Evolutionary conservation across 331 rosid genomes (phyloP).

Genomic region (Pyracantha coccinea): DNA sequence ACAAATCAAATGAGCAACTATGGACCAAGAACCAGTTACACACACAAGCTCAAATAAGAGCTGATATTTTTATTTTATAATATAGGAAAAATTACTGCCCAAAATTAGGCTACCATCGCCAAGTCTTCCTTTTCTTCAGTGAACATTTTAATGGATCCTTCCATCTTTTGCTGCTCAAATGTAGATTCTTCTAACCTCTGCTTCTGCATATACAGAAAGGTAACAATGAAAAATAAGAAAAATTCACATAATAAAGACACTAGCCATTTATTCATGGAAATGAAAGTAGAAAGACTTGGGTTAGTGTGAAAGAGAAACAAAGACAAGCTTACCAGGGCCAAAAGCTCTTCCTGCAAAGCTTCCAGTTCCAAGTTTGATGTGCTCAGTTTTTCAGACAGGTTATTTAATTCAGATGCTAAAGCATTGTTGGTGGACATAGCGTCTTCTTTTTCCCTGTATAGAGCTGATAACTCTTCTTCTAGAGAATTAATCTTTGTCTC

Average conservation of each 20-base stretch:
- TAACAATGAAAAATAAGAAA: conserved; percentile 1
- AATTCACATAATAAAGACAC: neutral
- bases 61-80: neutral
- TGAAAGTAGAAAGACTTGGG: neutral
- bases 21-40: conserved; percentile 9
- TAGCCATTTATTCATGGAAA: neutral
- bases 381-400: conserved; percentile 44
- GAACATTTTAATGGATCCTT: conserved; percentile 44
- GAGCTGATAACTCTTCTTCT: conserved; percentile 46
- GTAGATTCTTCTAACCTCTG: conserved; percentile 56
- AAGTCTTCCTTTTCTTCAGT: conserved; percentile 79
- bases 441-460: conserved; percentile 51
- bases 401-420: conserved; percentile 52
- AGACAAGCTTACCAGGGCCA: conserved; percentile 58
- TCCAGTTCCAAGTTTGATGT: conserved; percentile 41
- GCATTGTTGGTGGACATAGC: conserved; percentile 40
- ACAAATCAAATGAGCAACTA: conserved; percentile 13
- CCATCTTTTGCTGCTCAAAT: conserved; percentile 41
- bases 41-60: neutral
- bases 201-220: conserved; percentile 37
- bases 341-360: conserved; percentile 51
- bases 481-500: conserved; percentile 56
- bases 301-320: neutral
- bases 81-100: neutral
- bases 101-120: conserved; percentile 51